Base-by-base conservation (phyloP, 2,329 filamentous ascomycete species). In the Fusarium devonianum region DNA sequence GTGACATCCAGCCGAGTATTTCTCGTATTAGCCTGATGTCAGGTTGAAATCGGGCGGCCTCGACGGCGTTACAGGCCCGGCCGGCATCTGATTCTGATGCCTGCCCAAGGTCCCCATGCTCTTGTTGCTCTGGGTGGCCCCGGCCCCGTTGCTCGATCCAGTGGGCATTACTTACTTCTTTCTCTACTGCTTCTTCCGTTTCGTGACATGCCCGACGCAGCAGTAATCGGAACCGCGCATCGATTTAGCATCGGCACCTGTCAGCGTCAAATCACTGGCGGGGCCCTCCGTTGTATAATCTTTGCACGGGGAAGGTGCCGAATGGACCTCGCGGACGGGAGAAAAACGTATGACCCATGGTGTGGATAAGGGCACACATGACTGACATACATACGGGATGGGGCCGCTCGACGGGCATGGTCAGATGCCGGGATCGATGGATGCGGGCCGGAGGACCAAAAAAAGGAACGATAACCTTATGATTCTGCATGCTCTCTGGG, bases 271-370 rank as follows among this genome's bases (percentile, higher is more conserved):
- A 53, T 57, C 45, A 21, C 13, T 23, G 33, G 40, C 47, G 46
- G 52, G 46, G 34, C 25, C 26, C 23, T 33, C 40, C 41, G 44
- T 37, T 38, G 23, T 18, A 43, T 33, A 35, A 33, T 39, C 38
- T 40, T 46, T 22, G 21, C 49, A 49, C 47, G 29, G 52, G 49
- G 45, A 60, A 60, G 47, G 37, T 26, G 26, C 48, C 38, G 45
- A 22, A 34, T 49, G 47, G 37, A 33, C 30, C 43, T 54, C 28
- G 45, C 29, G 33, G 50, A 28, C 37, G 18, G 33, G 23, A 22
- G 33, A 53, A 50, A 60, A 64, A 58, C 51, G 61, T 64, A 64
- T 64, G 62, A 64, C 61, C 33, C 47, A 36, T 34, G 43, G 22
- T 29, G 14, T 34, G 25, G 41, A 50, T 54, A 37, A 39, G 45